These are phyloP conservation scores for Lolium multiflorum DNA, from an alignment of 176 grass and related monocot genomes.

Conservation along the genomic window DNA sequence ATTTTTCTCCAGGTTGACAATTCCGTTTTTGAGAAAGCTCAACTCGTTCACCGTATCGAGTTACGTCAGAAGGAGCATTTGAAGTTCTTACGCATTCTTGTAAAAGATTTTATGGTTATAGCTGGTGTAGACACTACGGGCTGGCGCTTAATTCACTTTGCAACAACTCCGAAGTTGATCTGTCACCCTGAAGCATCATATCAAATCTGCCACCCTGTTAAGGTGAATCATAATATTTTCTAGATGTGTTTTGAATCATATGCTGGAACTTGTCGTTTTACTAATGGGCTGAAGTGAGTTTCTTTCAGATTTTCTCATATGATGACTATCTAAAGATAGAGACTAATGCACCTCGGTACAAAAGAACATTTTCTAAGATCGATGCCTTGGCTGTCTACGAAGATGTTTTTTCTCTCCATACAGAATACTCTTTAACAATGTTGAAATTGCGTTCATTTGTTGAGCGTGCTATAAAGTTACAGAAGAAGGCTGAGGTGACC, in stretches of 20 bases:
- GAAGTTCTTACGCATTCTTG: not conserved
- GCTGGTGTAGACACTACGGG: not conserved
- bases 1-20: constrained; percentile 18
- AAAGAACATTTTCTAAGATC: too few relatives aligned
- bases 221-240: constrained; percentile 10
- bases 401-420: too few relatives aligned
- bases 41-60: not conserved
- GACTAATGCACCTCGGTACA: too few relatives aligned
- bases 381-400: too few relatives aligned
- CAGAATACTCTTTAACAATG: too few relatives aligned
- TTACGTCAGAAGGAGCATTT: not conserved
- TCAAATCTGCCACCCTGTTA: not conserved
- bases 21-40: not conserved
- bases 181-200: not conserved
- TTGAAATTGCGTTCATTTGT: too few relatives aligned
- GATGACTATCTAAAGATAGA: too few relatives aligned
- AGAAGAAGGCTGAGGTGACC: not conserved
- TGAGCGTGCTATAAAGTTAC: not conserved
- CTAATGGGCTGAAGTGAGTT: not conserved
- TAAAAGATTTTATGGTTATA: not conserved
- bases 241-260: not conserved
- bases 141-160: not conserved
- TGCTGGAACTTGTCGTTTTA: not conserved
- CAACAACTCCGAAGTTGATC: not conserved
- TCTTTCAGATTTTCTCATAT: constrained; percentile 21